Conservation (phyloP, 805 yeast species). For the Candida schatavii region DNA sequence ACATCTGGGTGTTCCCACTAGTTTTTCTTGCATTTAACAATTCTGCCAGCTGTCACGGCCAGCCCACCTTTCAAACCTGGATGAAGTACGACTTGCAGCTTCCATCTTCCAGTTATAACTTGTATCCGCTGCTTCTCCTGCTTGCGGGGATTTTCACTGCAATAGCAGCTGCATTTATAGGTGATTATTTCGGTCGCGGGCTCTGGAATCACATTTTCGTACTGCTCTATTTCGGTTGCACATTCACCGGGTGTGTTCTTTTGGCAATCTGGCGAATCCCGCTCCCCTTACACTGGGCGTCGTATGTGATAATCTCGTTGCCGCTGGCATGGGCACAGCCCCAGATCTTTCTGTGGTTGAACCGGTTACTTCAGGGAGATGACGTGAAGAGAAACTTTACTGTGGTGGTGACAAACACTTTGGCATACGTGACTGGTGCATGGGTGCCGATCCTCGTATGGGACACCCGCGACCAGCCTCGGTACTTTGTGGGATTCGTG, state of each 20-base stretch:
- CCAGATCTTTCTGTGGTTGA: slow-evolving; percentile 21
- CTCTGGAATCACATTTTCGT: slow-evolving; percentile 14
- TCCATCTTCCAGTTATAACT: slow-evolving; percentile 33
- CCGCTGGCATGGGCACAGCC: slow-evolving; percentile 22
- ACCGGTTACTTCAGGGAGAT: slow-evolving; percentile 16
- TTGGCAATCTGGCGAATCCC: slow-evolving; percentile 19
- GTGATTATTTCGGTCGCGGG: slow-evolving; percentile 33
- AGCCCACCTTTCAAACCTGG: slow-evolving; percentile 47
- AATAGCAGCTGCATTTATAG: slow-evolving; percentile 30
- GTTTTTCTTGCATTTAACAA: slow-evolving; percentile 39
- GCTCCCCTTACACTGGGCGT: slow-evolving; percentile 18
- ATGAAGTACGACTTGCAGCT: slow-evolving; percentile 35
- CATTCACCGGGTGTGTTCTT: slow-evolving; percentile 16
- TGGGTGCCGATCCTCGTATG: slow-evolving; percentile 43
- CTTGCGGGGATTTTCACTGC: slow-evolving; percentile 40
- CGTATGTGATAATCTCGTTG: slow-evolving; percentile 15
- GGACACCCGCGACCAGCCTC: slow-evolving; percentile 34
- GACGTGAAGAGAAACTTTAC: slow-evolving; percentile 33
- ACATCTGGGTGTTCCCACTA: slow-evolving; percentile 20
- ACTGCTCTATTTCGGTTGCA: slow-evolving; percentile 11
- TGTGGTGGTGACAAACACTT: slow-evolving; percentile 39
- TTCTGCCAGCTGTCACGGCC: slow-evolving; percentile 27
- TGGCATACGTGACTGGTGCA: slow-evolving; percentile 41
- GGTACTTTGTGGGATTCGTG: slow-evolving; percentile 36
- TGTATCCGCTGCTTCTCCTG: slow-evolving; percentile 37